A percentile compares a stretch with the other conserved stretches of the same genome.
Conservation (phyloP, 345 rosid genomes). For the Sapria himalayana region DNA sequence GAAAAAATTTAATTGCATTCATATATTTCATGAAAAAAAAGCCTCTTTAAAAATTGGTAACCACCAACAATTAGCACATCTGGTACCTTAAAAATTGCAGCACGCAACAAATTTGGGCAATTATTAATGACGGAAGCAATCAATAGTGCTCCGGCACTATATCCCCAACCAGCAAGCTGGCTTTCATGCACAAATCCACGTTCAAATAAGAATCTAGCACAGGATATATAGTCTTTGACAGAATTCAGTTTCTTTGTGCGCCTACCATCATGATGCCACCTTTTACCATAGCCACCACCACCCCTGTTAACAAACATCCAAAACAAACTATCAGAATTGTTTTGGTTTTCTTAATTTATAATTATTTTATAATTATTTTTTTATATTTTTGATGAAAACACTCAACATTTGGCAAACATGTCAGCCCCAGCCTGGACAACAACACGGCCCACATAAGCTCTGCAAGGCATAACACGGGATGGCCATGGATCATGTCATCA, state of each 20-base stretch:
- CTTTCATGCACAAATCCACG: constrained; percentile 42
- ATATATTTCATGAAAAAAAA: too few species aligned
- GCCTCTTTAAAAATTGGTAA: too few species aligned
- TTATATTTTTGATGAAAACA: too few species aligned
- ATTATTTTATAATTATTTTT: too few species aligned
- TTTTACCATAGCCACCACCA: constrained; percentile 73
- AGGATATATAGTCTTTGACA: constrained; percentile 50
- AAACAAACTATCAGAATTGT: too few species aligned
- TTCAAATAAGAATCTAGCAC: constrained; percentile 52
- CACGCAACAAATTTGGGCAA: constrained; percentile 50
- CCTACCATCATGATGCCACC: constrained; percentile 72
- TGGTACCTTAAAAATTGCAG: constrained; percentile 61
- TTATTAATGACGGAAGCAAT: constrained; percentile 81
- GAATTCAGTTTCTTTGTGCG: constrained; percentile 46
- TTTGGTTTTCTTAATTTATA: too few species aligned
- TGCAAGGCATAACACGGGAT: too few species aligned
- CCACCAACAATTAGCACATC: not conserved
- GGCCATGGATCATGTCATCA: too few species aligned
- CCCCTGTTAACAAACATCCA: constrained; percentile 32
- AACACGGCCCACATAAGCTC: too few species aligned
- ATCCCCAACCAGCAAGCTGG: constrained; percentile 84
- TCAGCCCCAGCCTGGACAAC: too few species aligned
- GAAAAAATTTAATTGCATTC: not conserved
- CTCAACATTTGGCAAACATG: too few species aligned
- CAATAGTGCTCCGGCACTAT: constrained; percentile 80